A percentile compares a stretch with the other conserved stretches of the same genome.
phyloP scores from a whole-genome alignment of 768 basidiomycete species.

The Pisolithus marmoratus region DNA sequence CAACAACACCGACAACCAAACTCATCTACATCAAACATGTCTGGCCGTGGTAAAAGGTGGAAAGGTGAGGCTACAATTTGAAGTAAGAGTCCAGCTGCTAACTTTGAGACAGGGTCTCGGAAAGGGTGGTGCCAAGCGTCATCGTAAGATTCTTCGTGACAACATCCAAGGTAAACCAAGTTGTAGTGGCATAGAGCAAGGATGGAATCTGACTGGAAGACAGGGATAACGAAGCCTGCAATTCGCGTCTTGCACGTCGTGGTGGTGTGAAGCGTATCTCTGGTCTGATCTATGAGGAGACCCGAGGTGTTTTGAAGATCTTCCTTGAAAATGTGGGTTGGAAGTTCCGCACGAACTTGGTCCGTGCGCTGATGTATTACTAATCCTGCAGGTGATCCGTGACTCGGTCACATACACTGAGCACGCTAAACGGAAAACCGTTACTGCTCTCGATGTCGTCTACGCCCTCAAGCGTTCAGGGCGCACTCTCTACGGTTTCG shows the following conservation, averaged over 20 bases:
- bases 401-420: constrained; percentile 91
- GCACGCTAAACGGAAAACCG: constrained; percentile 84
- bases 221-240: constrained; percentile 8
- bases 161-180: constrained; percentile 53
- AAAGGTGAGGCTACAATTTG: constrained; percentile 34
- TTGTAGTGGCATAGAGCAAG: background rate
- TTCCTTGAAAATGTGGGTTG: constrained; percentile 64
- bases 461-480: constrained; percentile 69
- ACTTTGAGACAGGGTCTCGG: constrained; percentile 51
- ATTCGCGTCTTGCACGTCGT: constrained; percentile 82
- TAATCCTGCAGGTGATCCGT: constrained; percentile 45
- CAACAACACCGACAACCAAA: background rate
- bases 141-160: constrained; percentile 78
- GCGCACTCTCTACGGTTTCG: constrained; percentile 52
- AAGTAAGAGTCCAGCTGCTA: background rate
- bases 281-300: constrained; percentile 85
- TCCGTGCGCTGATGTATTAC: background rate
- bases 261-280: constrained; percentile 91
- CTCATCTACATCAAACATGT: constrained; percentile 44
- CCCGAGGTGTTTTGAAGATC: constrained; percentile 84
- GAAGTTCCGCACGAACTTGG: background rate
- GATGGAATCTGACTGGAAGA: background rate
- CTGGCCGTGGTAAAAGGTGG: constrained; percentile 86
- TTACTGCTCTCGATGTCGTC: constrained; percentile 83
- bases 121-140: constrained; percentile 80